Base-by-base conservation (phyloP, 2,329 filamentous ascomycete species). In the Sclerotinia nivalis region DNA sequence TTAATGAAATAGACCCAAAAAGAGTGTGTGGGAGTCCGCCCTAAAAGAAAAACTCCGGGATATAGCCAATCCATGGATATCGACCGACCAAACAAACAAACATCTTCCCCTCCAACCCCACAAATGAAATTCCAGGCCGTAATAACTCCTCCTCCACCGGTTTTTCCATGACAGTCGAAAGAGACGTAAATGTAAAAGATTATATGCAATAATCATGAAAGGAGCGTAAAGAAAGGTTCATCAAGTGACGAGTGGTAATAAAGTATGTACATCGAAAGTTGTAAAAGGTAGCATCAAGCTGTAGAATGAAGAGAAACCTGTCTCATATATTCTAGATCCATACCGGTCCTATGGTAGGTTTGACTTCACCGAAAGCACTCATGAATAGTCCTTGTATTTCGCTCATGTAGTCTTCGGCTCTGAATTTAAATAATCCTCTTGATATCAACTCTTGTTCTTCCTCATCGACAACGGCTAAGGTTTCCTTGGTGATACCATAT, bases 381-480 rank as follows among this genome's bases (percentile, higher is more conserved):
- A 72, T 59, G 64, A 78, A 78, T 6, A 97, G 81, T 69, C 86
- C 87, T 74, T 92, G 86, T 70, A 98, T 91, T 78, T 97, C 94
- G 58, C 84, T 83, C 71, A 96, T 82, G 81, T 99, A 99, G 76
- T 97, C 94, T 64, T 93, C 88, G 13, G 92, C 92, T 58, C 85
- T 86, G 79, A 93, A 92, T 76, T 90, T 91, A 76, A 84, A 85
- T 8, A 97, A 85, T 2, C 92, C 93, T 72, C 87, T 88, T 34
- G 86, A 84, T 71, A 85, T 80, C 78, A 98, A 87, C 71, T 90
- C 87, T 74, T 87, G 83, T 76, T 92, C 86, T 79, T 96, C 93
- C 69, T 93, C 91, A 58, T 94, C 90, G 52, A 89, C 82, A 59
- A 88, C 83, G n/a, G 85, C 84, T 72, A 85, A 78, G 25, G 74